Conservation (phyloP, 163 green algal species). For the Scenedesmus sp. region DNA sequence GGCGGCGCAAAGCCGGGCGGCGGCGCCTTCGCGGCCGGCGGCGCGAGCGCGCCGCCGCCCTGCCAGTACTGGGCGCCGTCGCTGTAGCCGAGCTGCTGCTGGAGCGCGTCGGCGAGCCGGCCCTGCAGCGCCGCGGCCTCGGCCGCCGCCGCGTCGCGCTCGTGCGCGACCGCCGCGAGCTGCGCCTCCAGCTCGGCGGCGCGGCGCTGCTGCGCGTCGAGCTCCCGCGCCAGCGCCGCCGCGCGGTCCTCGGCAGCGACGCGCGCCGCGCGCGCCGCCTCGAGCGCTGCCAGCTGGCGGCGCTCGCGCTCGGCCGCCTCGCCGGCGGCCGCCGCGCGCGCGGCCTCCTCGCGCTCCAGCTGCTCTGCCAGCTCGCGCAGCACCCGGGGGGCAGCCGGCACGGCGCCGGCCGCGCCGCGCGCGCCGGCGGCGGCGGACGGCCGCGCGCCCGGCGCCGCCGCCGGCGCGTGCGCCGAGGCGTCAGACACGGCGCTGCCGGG, state of each 20-base stretch:
- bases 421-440: neutral
- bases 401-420: neutral
- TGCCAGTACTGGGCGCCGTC: neutral
- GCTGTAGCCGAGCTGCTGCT: neutral
- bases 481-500: neutral
- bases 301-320: neutral
- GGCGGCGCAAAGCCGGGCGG: slow-evolving; percentile 26
- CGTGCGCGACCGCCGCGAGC: neutral
- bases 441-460: too few species aligned
- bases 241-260: neutral
- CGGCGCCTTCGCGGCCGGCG: slow-evolving; percentile 13
- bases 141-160: slow-evolving; percentile 8
- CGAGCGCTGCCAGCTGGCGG: neutral
- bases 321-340: neutral
- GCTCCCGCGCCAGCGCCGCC: neutral
- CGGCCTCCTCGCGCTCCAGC: neutral
- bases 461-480: too few species aligned
- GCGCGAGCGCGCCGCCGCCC: neutral
- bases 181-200: neutral
- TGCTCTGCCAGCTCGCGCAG: slow-evolving; percentile 4
- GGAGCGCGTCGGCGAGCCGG: too few species aligned
- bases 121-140: slow-evolving; percentile 5
- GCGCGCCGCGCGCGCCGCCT: neutral
- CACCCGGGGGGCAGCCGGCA: neutral
- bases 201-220: neutral